Percentiles rank a stretch among this genome's conserved stretches.
These are phyloP conservation scores for Camellia oleifera DNA, from an alignment of 179 eudicot species.

Conservation along the genomic window DNA sequence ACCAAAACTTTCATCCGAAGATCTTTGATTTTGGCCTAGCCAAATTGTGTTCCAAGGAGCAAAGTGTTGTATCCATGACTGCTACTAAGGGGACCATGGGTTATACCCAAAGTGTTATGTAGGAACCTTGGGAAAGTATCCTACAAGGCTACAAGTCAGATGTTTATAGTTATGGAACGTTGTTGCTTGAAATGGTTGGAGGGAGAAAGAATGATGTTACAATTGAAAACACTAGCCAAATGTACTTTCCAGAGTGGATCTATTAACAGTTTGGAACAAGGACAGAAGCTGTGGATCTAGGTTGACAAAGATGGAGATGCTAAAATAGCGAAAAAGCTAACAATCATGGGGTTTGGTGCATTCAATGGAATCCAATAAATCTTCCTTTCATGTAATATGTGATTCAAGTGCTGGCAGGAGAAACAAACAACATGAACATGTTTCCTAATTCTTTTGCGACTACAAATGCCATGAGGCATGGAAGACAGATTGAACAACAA, in stretches of 20 bases:
- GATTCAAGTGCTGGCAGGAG: too few relatives aligned
- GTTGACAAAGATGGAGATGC: constrained; percentile 21
- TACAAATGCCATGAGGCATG: neutral
- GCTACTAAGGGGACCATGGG: constrained; percentile 26
- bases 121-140: constrained; percentile 28
- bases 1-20: constrained; percentile 17
- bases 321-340: constrained; percentile 19
- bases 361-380: too few relatives aligned
- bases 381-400: too few relatives aligned
- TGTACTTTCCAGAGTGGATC: constrained; percentile 31
- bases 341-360: constrained; percentile 29
- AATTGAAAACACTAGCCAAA: constrained; percentile 10
- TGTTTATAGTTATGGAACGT: constrained; percentile 33
- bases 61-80: constrained; percentile 27
- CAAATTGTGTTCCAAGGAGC: constrained; percentile 25
- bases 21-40: constrained; percentile 36
- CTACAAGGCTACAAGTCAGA: constrained; percentile 25
- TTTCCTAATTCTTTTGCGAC: constrained; percentile 20
- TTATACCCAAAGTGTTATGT: constrained; percentile 24
- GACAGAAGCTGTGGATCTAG: constrained; percentile 19
- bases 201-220: constrained; percentile 18
- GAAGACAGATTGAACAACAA: neutral
- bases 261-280: constrained; percentile 23
- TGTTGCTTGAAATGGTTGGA: constrained; percentile 31
- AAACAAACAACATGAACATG: constrained; percentile 11